Conservation (phyloP, 2,329 filamentous ascomycete species). For the Ophiocordyceps camponoti-leonardi region DNA sequence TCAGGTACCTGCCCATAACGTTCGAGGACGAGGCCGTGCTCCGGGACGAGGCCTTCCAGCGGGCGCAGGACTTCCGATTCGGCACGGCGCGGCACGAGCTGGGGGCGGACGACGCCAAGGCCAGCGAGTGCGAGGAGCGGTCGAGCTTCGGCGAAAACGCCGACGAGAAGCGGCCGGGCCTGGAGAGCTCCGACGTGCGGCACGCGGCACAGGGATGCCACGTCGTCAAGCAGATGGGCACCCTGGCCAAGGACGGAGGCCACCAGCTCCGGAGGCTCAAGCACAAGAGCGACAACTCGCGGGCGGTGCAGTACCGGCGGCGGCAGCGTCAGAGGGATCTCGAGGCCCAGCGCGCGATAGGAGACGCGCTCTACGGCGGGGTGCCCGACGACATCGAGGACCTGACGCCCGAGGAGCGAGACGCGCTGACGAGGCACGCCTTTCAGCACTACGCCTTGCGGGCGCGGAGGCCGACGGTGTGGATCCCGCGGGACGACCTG, state of each 20-base stretch:
- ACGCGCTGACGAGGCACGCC: constrained; percentile 67
- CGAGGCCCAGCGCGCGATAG: constrained; percentile 56
- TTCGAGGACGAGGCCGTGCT: constrained; percentile 87
- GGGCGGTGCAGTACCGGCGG: constrained; percentile 29
- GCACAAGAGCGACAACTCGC: constrained; percentile 11
- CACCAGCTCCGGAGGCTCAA: constrained; percentile 29
- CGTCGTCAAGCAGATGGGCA: constrained; percentile 12
- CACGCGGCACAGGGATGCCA: constrained; percentile 6
- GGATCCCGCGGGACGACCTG: constrained; percentile 83
- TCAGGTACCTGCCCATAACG: constrained; percentile 82
- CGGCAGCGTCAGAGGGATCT: constrained; percentile 40
- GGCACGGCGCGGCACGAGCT: constrained; percentile 36
- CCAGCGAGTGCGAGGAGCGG: constrained; percentile 21
- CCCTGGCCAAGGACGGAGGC: constrained; percentile 24
- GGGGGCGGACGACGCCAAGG: background rate
- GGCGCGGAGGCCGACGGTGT: constrained; percentile 71
- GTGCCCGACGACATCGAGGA: constrained; percentile 92
- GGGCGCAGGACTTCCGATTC: constrained; percentile 55
- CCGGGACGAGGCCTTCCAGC: constrained; percentile 78
- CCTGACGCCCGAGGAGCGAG: constrained; percentile 74
- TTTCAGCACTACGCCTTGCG: constrained; percentile 84
- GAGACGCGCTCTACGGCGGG: constrained; percentile 68
- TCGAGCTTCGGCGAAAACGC: constrained; percentile 23
- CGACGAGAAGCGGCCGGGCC: constrained; percentile 19
- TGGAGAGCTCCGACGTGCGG: constrained; percentile 18